phyloP scores from a whole-genome alignment of 345 rosid genomes.

The Passiflora organensis region DNA sequence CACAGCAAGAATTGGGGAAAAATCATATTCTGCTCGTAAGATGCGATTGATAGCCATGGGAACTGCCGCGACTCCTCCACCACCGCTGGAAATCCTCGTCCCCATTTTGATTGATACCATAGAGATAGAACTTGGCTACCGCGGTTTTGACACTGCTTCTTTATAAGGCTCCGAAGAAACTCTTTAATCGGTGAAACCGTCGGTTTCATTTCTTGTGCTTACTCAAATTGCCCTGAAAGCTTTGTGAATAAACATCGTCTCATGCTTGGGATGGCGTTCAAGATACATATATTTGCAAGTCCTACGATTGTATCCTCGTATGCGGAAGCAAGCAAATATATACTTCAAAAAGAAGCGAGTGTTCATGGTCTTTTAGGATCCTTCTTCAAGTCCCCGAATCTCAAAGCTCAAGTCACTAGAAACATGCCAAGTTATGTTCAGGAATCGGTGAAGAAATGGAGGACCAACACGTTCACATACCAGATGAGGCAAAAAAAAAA shows the following conservation, averaged over 20 bases:
- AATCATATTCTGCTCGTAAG: too few relatives aligned
- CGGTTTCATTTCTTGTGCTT: slow-evolving; percentile 75
- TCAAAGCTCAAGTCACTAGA: slow-evolving; percentile 75
- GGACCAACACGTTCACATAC: slow-evolving; percentile 56
- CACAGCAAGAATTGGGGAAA: too few relatives aligned
- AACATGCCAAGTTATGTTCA: slow-evolving; percentile 70
- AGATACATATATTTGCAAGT: slow-evolving; percentile 89
- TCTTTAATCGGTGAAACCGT: slow-evolving; percentile 83
- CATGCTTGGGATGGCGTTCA: slow-evolving; percentile 84
- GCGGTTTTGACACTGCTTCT: too few relatives aligned
- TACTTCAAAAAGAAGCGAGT: slow-evolving; percentile 83
- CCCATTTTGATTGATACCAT: too few relatives aligned
- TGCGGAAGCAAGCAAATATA: slow-evolving; percentile 72
- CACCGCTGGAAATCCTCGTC: too few relatives aligned
- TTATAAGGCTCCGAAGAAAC: too few relatives aligned
- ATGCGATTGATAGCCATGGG: too few relatives aligned
- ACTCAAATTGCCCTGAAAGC: slow-evolving; percentile 77
- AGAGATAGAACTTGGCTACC: too few relatives aligned
- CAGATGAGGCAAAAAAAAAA: slow-evolving; percentile 84
- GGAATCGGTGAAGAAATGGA: slow-evolving; percentile 74
- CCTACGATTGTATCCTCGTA: slow-evolving; percentile 85
- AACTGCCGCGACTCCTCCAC: too few relatives aligned
- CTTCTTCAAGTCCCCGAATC: slow-evolving; percentile 75
- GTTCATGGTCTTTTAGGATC: slow-evolving; percentile 85
- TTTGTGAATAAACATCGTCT: slow-evolving; percentile 83